A percentile compares a stretch with the other conserved stretches of the same genome.
phyloP scores from a whole-genome alignment of 2,329 filamentous ascomycete species.

The Aspergillus bombycis region DNA sequence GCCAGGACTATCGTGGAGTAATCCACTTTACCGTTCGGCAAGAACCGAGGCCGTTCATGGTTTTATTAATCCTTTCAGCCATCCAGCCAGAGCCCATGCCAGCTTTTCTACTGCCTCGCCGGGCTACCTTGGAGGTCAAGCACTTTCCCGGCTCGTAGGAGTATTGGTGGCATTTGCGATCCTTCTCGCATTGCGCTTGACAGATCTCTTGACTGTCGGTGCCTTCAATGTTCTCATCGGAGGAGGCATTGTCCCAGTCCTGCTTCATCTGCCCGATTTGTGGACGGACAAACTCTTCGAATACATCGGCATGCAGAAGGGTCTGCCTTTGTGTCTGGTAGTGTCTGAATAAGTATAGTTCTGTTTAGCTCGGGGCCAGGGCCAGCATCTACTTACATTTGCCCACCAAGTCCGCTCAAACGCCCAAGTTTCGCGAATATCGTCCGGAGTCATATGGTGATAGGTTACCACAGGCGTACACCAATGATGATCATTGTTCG shows the following conservation, averaged over 20 bases:
- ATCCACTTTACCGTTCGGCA: not conserved
- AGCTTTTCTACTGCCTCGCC: not conserved
- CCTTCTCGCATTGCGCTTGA: not conserved
- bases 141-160: conserved; percentile 1
- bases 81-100: conserved; percentile 1
- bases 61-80: not conserved
- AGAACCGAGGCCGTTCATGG: not conserved
- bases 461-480: not conserved
- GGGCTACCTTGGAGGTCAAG: not conserved
- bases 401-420: not conserved
- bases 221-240: not conserved
- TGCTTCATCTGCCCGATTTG: not conserved
- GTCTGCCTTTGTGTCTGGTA: not conserved
- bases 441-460: not conserved
- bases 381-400: not conserved
- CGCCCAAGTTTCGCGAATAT: not conserved
- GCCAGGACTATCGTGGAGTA: not conserved
- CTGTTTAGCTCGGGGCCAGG: not conserved
- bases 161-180: not conserved
- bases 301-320: not conserved
- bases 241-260: conserved; percentile 4
- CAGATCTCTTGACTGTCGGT: not conserved
- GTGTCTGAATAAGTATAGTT: not conserved
- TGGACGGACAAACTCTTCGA: conserved; percentile 1
- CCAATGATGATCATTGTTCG: not conserved